Evolutionary conservation across 2,329 filamentous ascomycete genomes (phyloP), one percentile per base, ranked within the genome.

Genomic region (Coniochaeta sp.): DNA sequence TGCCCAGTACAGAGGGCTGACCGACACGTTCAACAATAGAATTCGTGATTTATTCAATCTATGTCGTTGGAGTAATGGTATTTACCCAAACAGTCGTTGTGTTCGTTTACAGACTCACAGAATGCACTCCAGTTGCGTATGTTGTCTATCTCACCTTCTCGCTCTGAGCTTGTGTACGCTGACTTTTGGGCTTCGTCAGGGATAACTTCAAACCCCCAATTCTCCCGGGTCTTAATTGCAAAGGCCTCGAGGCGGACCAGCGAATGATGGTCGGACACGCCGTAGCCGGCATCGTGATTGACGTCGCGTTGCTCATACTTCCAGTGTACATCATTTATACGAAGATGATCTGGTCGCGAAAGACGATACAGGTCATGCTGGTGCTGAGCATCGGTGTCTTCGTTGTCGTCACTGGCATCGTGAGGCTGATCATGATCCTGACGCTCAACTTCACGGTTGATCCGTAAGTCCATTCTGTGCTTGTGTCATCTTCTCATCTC

Each of bases 361-460:
- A 70, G 59, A 70, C 65, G 4, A 58, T 75, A 14, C 72, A 71
- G 52, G 68, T 77, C 4, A 66, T 73, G 9, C 62, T 75, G 19
- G 65, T 77, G 17, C 72, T 78, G 44, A 68, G 68, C 24, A 66
- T 77, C 8, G 76, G 62, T 22, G 54, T 74, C 5, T 74, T 77
- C 60, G 72, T 70, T 38, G 66, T 75, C 19, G 62, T 68, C 12
- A 74, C 74, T 0, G 73, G 74, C 0, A 69, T 78, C 28, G 68
- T 76, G 1, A 72, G 76, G n/a, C 65, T 76, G n/a, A 62, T 63
- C 34, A 64, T 76, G 50, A 68, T 77, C n/a, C 50, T 67, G 8
- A 71, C 65, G 22, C 66, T 69, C 17, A 60, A 70, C 64, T 68
- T 73, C 60, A 60, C 61, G 34, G 30, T 58, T 1, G 71, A 75